Percentiles rank a stretch among this genome's conserved stretches.
phyloP scores from a whole-genome alignment of 2,329 filamentous ascomycete genomes.

The Xylaria sp. region DNA sequence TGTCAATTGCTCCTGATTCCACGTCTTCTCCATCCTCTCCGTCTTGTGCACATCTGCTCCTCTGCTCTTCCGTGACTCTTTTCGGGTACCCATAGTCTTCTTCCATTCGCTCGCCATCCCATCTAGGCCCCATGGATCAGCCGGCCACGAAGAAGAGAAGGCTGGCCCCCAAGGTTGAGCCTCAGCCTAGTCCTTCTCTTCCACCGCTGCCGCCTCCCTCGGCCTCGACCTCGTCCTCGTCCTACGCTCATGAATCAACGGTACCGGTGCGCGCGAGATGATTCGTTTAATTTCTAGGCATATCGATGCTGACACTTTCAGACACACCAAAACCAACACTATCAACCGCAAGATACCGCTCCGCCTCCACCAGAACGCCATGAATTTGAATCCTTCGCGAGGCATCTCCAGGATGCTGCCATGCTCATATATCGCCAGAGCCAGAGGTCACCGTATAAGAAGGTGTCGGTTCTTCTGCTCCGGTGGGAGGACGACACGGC shows the following conservation, averaged over 20 bases:
- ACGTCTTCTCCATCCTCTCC: not conserved
- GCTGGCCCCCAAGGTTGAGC: constrained; percentile 35
- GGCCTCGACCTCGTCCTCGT: constrained; percentile 17
- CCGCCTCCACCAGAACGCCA: constrained; percentile 43
- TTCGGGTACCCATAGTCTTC: not conserved
- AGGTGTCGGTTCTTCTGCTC: constrained; percentile 55
- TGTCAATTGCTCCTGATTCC: constrained; percentile 14
- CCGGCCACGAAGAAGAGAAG: constrained; percentile 38
- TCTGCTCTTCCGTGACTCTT: not conserved
- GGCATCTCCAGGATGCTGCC: constrained; percentile 62
- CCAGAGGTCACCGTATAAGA: constrained; percentile 51
- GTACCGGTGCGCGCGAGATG: constrained; percentile 13
- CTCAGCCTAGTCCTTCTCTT: constrained; percentile 30
- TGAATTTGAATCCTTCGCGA: constrained; percentile 62
- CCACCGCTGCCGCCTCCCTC: constrained; percentile 21
- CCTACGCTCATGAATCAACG: constrained; percentile 30
- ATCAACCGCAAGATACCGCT: constrained; percentile 28
- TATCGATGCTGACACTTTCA: constrained; percentile 17
- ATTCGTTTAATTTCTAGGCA: constrained; percentile 4
- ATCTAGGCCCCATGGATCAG: constrained; percentile 29
- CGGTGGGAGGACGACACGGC: constrained; percentile 57
- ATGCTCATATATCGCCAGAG: constrained; percentile 62
- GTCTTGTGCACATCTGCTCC: not conserved
- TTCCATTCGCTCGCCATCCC: not conserved
- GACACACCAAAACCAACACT: constrained; percentile 26